Conservation (phyloP, 805 yeast species). For the Candida verbasci region DNA sequence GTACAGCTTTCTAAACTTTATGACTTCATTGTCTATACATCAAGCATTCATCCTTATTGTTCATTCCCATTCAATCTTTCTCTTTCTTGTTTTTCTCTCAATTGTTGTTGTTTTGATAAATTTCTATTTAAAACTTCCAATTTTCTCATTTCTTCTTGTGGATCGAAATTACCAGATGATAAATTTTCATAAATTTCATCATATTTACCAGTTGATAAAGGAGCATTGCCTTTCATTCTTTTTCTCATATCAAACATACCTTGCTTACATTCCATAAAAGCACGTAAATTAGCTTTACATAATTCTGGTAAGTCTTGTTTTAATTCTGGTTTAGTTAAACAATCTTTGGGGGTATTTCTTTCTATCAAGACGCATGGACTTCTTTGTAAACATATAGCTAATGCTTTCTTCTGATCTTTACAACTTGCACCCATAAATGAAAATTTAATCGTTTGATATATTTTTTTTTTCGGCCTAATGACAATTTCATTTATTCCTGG, state of each 20-base stretch:
- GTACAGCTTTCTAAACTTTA: too few relatives aligned
- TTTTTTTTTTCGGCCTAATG: slow-evolving; percentile 31
- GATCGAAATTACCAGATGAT: slow-evolving; percentile 75
- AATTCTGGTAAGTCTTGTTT: slow-evolving; percentile 77
- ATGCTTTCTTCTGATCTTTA: slow-evolving; percentile 89
- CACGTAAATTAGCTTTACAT: slow-evolving; percentile 77
- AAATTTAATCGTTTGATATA: too few relatives aligned
- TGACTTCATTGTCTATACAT: too few relatives aligned
- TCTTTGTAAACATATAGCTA: slow-evolving; percentile 91
- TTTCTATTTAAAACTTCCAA: slow-evolving; percentile 57
- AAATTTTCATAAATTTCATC: slow-evolving; percentile 82
- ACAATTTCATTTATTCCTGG: slow-evolving; percentile 78
- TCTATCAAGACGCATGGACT: slow-evolving; percentile 94
- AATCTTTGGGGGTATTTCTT: slow-evolving; percentile 83
- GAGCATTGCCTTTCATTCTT: slow-evolving; percentile 90
- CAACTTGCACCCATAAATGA: slow-evolving; percentile 76
- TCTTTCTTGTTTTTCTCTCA: slow-evolving; percentile 31
- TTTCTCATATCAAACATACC: slow-evolving; percentile 91
- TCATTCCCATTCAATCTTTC: slow-evolving; percentile 5
- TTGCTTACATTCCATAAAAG: slow-evolving; percentile 84
- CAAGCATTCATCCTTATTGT: background rate
- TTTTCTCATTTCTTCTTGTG: slow-evolving; percentile 75
- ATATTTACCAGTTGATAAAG: slow-evolving; percentile 86
- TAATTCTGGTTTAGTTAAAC: slow-evolving; percentile 77
- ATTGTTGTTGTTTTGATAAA: slow-evolving; percentile 27